These are phyloP conservation scores for Syncephalis plumigaleata DNA, from an alignment of 371 early-diverging fungal species.

Conservation along the genomic window DNA sequence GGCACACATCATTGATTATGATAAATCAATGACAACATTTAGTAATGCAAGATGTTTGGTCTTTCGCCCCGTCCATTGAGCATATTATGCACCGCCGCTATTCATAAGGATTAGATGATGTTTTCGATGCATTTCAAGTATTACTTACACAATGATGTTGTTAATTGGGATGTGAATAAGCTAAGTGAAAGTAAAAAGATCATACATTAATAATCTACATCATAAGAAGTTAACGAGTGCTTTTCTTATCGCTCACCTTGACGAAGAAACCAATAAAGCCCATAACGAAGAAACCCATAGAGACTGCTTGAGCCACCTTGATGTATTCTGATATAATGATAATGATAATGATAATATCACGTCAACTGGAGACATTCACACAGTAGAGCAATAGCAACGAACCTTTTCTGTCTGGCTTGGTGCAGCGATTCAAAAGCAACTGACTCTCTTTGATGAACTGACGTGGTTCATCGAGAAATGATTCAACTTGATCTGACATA, in stretches of 20 bases:
- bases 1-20: too few species aligned
- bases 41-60: too few species aligned
- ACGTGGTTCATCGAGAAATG: constrained; percentile 56
- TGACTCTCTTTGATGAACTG: constrained; percentile 82
- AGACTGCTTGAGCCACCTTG: constrained; percentile 84
- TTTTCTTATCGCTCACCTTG: constrained; percentile 30
- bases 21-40: too few species aligned
- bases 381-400: too few species aligned
- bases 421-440: constrained; percentile 83
- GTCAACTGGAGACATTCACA: too few species aligned
- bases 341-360: not conserved
- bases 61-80: too few species aligned
- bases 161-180: constrained; percentile 98
- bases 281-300: constrained; percentile 93
- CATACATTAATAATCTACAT: not conserved
- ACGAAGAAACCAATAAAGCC: constrained; percentile 96
- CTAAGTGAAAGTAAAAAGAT: constrained; percentile 9
- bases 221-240: not conserved
- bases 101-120: too few species aligned
- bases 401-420: constrained; percentile 93
- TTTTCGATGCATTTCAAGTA: too few species aligned
- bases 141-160: constrained; percentile 83
- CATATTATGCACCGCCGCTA: too few species aligned
- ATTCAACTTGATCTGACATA: constrained; percentile 16
- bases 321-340: constrained; percentile 67